Percentiles rank a stretch among this genome's conserved stretches.
Conservation (phyloP, 2,329 filamentous ascomycete genomes). For the Mollisiaceae sp. region DNA sequence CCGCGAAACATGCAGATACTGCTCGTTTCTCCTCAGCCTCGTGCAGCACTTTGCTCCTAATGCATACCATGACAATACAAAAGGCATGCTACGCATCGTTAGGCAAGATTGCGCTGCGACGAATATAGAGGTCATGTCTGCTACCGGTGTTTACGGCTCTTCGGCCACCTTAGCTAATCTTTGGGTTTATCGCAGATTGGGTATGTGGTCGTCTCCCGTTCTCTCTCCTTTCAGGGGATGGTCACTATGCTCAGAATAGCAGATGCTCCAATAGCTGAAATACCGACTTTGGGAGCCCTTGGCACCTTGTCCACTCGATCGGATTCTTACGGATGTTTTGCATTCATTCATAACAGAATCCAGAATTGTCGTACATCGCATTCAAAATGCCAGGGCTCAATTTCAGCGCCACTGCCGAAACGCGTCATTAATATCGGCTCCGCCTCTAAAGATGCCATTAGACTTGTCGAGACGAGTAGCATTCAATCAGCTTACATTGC, state of each 20-base stretch:
- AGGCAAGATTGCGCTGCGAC: slow-evolving; percentile 10
- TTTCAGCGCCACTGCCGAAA: slow-evolving; percentile 17
- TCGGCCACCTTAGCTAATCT: slow-evolving; percentile 14
- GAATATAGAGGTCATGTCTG: slow-evolving; percentile 15
- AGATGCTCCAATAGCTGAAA: slow-evolving; percentile 1
- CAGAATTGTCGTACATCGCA: slow-evolving; percentile 16
- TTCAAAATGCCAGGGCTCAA: slow-evolving; percentile 6
- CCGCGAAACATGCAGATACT: slow-evolving; percentile 18
- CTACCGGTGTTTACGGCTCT: slow-evolving; percentile 13
- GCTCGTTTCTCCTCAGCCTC: slow-evolving; percentile 15
- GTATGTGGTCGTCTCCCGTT: slow-evolving; percentile 1
- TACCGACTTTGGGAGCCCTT: slow-evolving; percentile 14
- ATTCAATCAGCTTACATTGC: slow-evolving; percentile 19
- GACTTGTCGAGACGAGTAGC: slow-evolving; percentile 11
- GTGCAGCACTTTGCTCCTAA: not conserved
- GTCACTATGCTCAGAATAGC: not conserved
- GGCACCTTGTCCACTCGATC: slow-evolving; percentile 7
- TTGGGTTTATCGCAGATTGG: slow-evolving; percentile 16
- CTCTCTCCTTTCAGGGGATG: not conserved
- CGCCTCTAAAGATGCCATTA: slow-evolving; percentile 13
- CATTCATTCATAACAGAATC: slow-evolving; percentile 13
- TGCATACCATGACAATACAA: not conserved
- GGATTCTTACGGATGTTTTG: slow-evolving; percentile 10
- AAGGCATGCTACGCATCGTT: slow-evolving; percentile 14
- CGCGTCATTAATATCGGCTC: slow-evolving; percentile 16